phyloP scores from a whole-genome alignment of 768 basidiomycete species.

The Rhizopogon vinicolor region DNA sequence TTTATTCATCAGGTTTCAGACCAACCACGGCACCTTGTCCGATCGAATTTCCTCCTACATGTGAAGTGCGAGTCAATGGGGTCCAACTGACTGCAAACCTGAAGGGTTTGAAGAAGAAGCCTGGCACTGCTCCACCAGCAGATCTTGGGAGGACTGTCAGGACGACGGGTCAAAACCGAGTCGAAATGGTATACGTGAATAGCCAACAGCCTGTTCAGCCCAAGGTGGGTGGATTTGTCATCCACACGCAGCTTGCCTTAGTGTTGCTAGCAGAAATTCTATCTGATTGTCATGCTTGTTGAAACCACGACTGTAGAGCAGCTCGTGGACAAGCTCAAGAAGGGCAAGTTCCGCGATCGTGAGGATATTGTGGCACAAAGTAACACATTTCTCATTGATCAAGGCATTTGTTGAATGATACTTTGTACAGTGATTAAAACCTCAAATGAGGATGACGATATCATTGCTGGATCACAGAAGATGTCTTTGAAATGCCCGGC shows the following conservation, averaged over 20 bases:
- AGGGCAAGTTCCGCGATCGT: constrained; percentile 58
- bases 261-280: constrained; percentile 64
- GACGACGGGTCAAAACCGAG: constrained; percentile 48
- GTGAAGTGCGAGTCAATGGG: constrained; percentile 85
- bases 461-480: constrained; percentile 83
- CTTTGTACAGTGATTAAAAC: constrained; percentile 49
- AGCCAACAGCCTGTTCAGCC: constrained; percentile 71
- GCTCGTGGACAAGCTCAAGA: constrained; percentile 65
- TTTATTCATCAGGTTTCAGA: constrained; percentile 57
- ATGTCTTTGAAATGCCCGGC: constrained; percentile 95
- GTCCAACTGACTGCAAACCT: constrained; percentile 66
- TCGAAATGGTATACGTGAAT: constrained; percentile 90
- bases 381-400: constrained; percentile 31
- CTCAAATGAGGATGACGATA: constrained; percentile 79
- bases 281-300: constrained; percentile 79
- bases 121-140: constrained; percentile 90
- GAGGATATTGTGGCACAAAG: constrained; percentile 65
- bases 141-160: constrained; percentile 47
- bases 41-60: constrained; percentile 88
- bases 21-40: constrained; percentile 53
- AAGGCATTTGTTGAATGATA: not conserved
- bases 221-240: constrained; percentile 46
- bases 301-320: constrained; percentile 68
- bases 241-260: not conserved
- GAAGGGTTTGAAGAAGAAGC: constrained; percentile 93